Base-by-base conservation (phyloP, 257 asterid genomes). In the Thymus mandschuricus region DNA sequence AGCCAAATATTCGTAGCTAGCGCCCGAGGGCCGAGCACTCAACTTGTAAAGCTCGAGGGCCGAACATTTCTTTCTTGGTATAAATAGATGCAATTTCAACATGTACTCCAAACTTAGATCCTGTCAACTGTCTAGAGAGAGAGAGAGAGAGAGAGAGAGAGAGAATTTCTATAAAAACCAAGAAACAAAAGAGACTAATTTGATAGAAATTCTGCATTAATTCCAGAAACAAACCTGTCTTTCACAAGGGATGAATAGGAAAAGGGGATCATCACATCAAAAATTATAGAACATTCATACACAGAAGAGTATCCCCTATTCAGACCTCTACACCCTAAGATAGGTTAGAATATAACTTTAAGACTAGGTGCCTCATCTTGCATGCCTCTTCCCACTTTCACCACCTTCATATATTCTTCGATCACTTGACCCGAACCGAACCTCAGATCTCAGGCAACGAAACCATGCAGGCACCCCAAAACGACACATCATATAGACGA, bases 271-370 rank as follows among this genome's bases (percentile, higher is more conserved):
- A 75, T 10, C 61, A 67, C 64, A 75, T 55, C 33, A 60, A 70
- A 76, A 74, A 74, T 44, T 70, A 75, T 52, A 75, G 48, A 60
- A 72, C 83, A 81, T 38, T 21, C 73, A 70, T 73, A 79, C 80
- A 77, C 51, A 79, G 50, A 72, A 57, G 70, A 75, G 71, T 69
- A 35, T 35, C 75, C 72, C 72, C 76, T 50, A 64, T 61, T 71
- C 82, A 76, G 76, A 49, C 75, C 74, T 72, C 71, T 70, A 75
- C 46, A 64, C 69, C 86, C 80, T 75, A 81, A 69, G 63, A 54
- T 43, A 70, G 68, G 84, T 85, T 81, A 83, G 85, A 78, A 75
- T 63, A 79, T 78, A 77, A 78, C 81, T 80, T 58, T 43, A 63
- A 68, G 68, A 73, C 75, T 72, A 60, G 66, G 74, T 76, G 71